These are phyloP conservation scores for Macrophomina pseudophaseolina DNA, from an alignment of 2,329 filamentous ascomycete genomes.

Conservation along the genomic window DNA sequence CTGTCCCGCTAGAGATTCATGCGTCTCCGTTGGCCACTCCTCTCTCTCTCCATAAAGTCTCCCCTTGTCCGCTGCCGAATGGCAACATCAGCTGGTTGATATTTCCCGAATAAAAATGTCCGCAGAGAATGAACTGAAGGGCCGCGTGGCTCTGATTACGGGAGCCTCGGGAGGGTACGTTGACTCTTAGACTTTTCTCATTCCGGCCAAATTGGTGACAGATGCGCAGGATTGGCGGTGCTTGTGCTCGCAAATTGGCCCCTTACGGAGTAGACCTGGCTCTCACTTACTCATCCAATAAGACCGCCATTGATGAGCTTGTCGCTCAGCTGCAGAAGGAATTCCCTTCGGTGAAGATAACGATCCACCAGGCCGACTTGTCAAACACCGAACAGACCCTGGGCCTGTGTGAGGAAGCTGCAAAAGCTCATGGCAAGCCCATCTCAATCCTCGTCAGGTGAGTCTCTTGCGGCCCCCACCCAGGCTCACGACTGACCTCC, in stretches of 20 bases:
- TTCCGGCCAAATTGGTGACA: conserved; percentile 2
- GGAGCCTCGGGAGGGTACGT: conserved; percentile 65
- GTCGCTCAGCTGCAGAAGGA: conserved; percentile 47
- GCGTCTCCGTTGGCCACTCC: background rate
- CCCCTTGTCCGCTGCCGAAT: background rate
- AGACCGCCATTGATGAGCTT: conserved; percentile 53
- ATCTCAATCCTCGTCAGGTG: conserved; percentile 64
- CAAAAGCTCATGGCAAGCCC: conserved; percentile 56
- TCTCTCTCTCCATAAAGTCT: conserved; percentile 9
- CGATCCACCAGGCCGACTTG: conserved; percentile 64
- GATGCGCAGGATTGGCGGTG: conserved; percentile 61
- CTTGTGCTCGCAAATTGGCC: conserved; percentile 62
- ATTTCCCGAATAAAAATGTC: conserved; percentile 10
- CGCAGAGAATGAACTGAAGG: conserved; percentile 49
- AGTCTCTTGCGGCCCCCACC: conserved; percentile 36
- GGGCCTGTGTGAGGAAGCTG: conserved; percentile 61
- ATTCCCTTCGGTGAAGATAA: conserved; percentile 48
- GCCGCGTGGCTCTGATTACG: conserved; percentile 63
- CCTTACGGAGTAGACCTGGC: conserved; percentile 60
- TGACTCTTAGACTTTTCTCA: background rate
- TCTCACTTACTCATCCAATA: conserved; percentile 63
- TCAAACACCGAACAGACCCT: conserved; percentile 59
- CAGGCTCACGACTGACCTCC: background rate
- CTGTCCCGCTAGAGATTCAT: background rate
- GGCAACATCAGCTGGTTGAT: too few species aligned